A percentile compares a stretch with the other conserved stretches of the same genome.
Evolutionary conservation across 2,329 filamentous ascomycete species (phyloP).

Genomic region (Didymella pomorum): DNA sequence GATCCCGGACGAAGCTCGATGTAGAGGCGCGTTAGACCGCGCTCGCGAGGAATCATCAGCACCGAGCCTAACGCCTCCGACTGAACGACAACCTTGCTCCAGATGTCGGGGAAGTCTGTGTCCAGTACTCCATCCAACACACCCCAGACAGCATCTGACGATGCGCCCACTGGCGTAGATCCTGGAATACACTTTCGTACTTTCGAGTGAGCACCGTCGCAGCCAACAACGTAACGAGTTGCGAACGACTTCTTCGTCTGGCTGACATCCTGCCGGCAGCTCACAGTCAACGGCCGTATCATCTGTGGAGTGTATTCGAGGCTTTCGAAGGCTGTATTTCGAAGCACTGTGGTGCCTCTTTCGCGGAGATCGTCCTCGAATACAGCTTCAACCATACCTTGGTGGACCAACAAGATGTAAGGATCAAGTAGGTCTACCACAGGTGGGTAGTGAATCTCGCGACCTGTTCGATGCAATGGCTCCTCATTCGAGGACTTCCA

Average conservation of each 20-base stretch:
- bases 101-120: constrained; percentile 77
- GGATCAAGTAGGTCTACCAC: constrained; percentile 61
- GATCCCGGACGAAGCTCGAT: constrained; percentile 56
- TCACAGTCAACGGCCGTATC: constrained; percentile 52
- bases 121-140: constrained; percentile 75
- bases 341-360: constrained; percentile 68
- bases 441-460: constrained; percentile 72
- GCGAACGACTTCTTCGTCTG: constrained; percentile 56
- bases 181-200: constrained; percentile 69
- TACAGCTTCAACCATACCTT: constrained; percentile 77
- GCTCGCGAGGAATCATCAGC: constrained; percentile 76
- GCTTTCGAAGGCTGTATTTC: constrained; percentile 69
- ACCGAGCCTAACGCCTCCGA: constrained; percentile 73
- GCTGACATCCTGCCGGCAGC: constrained; percentile 50
- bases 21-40: constrained; percentile 73
- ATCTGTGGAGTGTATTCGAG: constrained; percentile 53
- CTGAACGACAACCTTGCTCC: constrained; percentile 75
- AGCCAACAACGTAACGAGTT: constrained; percentile 73
- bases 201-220: constrained; percentile 75
- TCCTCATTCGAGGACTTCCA: constrained; percentile 57
- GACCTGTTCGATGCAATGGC: constrained; percentile 66
- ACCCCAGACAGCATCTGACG: constrained; percentile 70
- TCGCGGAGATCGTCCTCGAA: constrained; percentile 74
- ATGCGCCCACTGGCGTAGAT: constrained; percentile 57
- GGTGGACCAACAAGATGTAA: constrained; percentile 67